Evolutionary conservation across 352 stramenopile species (phyloP).

Genomic region (Phytophthora ramorum): DNA sequence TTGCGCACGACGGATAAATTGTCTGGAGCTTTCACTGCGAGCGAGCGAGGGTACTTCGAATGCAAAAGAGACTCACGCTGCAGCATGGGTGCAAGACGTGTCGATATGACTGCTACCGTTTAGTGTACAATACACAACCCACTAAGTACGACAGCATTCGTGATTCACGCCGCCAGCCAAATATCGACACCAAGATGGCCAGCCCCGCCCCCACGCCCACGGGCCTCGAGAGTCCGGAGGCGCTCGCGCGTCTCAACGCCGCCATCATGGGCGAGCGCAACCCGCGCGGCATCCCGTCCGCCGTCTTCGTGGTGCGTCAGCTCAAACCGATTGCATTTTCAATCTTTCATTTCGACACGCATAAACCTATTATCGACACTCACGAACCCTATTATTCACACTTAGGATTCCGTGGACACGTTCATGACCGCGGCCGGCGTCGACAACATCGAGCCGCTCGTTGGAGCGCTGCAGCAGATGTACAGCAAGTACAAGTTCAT

Average conservation of each 20-base stretch:
- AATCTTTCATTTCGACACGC: conserved; percentile 1
- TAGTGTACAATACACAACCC: background rate
- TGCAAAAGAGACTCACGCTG: too few relatives aligned
- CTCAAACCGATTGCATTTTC: background rate
- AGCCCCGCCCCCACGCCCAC: conserved; percentile 39
- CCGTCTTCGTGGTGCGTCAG: conserved; percentile 77
- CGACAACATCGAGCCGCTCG: conserved; percentile 72
- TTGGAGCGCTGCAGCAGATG: conserved; percentile 85
- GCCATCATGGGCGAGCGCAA: conserved; percentile 85
- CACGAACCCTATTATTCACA: background rate
- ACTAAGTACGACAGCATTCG: background rate
- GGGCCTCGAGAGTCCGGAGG: conserved; percentile 72
- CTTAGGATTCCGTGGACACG: conserved; percentile 72
- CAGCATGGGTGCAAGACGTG: too few relatives aligned
- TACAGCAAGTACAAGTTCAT: conserved; percentile 94
- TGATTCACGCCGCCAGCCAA: conserved; percentile 28
- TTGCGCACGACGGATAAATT: background rate
- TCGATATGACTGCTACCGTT: background rate
- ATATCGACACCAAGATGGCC: conserved; percentile 21
- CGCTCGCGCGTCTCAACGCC: conserved; percentile 72
- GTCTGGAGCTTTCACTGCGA: too few relatives aligned
- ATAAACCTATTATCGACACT: background rate
- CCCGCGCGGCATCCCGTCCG: conserved; percentile 75
- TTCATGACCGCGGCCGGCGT: conserved; percentile 71
- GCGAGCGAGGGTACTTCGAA: background rate